These are phyloP conservation scores for Sophora flavescens DNA, from an alignment of 306 rosid species.

Conservation along the genomic window DNA sequence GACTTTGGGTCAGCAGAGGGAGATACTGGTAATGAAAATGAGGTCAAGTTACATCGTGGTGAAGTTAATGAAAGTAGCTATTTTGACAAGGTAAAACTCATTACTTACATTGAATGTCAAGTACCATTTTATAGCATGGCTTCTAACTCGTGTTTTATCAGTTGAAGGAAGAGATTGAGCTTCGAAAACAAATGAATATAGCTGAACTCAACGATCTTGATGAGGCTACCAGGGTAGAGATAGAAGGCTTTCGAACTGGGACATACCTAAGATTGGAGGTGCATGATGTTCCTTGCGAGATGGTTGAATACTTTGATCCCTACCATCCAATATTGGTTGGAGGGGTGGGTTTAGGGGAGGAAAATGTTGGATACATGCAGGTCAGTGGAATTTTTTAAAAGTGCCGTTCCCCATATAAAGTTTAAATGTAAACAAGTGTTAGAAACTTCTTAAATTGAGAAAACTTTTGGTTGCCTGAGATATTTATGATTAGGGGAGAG, in stretches of 20 bases:
- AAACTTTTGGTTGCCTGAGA: slow-evolving; percentile 12
- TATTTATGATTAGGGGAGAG: background rate
- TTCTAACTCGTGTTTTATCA: slow-evolving; percentile 50
- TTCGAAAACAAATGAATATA: slow-evolving; percentile 81
- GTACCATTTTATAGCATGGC: slow-evolving; percentile 22
- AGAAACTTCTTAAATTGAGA: slow-evolving; percentile 22
- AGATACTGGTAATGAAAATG: slow-evolving; percentile 55
- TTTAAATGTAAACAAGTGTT: slow-evolving; percentile 15
- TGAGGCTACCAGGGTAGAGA: slow-evolving; percentile 76
- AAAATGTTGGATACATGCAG: slow-evolving; percentile 95
- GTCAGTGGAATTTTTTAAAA: slow-evolving; percentile 48
- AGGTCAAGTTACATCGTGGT: slow-evolving; percentile 51
- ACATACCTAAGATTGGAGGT: slow-evolving; percentile 90
- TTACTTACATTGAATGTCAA: slow-evolving; percentile 6
- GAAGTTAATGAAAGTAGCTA: slow-evolving; percentile 70
- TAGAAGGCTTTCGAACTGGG: slow-evolving; percentile 88
- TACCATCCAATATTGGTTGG: slow-evolving; percentile 92
- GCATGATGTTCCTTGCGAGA: slow-evolving; percentile 84
- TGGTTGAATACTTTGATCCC: slow-evolving; percentile 89
- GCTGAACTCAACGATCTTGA: slow-evolving; percentile 91
- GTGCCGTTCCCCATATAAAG: slow-evolving; percentile 12
- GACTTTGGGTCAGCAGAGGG: slow-evolving; percentile 69
- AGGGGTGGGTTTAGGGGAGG: slow-evolving; percentile 92
- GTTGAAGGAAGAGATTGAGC: slow-evolving; percentile 88
- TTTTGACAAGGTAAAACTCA: slow-evolving; percentile 76